Evolutionary conservation across 768 basidiomycete genomes (phyloP).

Genomic region (Tricholoma hemisulphureum): DNA sequence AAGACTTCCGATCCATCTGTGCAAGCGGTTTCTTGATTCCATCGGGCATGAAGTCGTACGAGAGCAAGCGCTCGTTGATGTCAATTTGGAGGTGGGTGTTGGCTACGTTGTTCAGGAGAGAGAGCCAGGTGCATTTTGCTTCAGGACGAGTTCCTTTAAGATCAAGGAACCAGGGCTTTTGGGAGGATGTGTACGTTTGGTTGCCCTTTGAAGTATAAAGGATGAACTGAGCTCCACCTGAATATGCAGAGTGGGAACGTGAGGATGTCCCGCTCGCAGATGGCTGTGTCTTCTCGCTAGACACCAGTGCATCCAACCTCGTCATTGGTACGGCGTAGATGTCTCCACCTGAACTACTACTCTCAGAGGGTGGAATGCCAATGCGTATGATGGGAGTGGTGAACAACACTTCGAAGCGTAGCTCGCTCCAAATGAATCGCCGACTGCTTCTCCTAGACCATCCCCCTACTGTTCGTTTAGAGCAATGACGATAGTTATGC

Average conservation of each 20-base stretch:
- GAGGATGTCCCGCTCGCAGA: not conserved
- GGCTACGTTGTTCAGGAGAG: not conserved
- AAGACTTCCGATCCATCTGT: slow-evolving; percentile 1
- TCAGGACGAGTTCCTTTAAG: not conserved
- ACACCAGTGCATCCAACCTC: not conserved
- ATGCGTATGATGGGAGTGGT: slow-evolving; percentile 1
- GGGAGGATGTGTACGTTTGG: not conserved
- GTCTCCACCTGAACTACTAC: not conserved
- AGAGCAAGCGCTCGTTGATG: slow-evolving; percentile 1
- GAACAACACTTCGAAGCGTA: not conserved
- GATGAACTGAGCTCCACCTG: not conserved
- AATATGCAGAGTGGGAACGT: not conserved
- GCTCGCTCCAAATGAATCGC: not conserved
- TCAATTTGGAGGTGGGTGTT: not conserved
- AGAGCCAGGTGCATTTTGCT: not conserved
- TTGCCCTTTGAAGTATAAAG: not conserved
- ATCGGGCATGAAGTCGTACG: not conserved
- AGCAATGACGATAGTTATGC: not conserved
- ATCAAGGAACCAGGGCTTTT: slow-evolving; percentile 1
- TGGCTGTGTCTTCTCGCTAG: not conserved
- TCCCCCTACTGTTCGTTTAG: not conserved
- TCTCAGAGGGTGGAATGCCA: not conserved
- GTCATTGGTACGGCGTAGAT: not conserved
- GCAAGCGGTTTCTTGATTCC: not conserved
- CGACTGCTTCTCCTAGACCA: not conserved